A percentile compares a stretch with the other conserved stretches of the same genome.
These are phyloP conservation scores for Tolypocladium capitatum DNA, from an alignment of 2,329 filamentous ascomycete genomes.

Conservation along the genomic window DNA sequence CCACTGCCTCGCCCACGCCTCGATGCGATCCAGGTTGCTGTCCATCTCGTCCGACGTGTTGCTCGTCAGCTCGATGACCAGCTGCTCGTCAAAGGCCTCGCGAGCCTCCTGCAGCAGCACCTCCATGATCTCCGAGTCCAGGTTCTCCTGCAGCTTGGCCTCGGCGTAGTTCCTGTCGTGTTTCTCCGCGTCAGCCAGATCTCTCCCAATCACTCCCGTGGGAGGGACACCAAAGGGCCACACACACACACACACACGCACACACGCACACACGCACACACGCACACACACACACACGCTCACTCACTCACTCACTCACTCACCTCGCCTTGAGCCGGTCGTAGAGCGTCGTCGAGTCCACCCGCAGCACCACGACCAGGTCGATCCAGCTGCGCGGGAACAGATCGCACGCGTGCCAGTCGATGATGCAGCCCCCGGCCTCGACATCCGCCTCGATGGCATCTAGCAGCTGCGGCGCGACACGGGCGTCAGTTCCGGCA, in stretches of 20 bases:
- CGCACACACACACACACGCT: no score
- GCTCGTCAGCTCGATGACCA: slow-evolving; percentile 80
- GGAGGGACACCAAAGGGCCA: no score
- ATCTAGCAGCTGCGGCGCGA: slow-evolving; percentile 55
- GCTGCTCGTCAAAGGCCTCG: slow-evolving; percentile 73
- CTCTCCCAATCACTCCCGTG: no score
- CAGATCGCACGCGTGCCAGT: slow-evolving; percentile 96
- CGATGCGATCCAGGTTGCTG: slow-evolving; percentile 71
- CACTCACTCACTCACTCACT: no score
- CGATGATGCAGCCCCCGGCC: slow-evolving; percentile 74
- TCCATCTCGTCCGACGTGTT: slow-evolving; percentile 77
- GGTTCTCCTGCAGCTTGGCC: slow-evolving; percentile 84
- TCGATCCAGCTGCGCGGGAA: slow-evolving; percentile 93
- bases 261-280: no score
- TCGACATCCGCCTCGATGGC: slow-evolving; percentile 72
- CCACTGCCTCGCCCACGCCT: slow-evolving; percentile 74
- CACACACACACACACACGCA: no score
- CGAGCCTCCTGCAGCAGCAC: slow-evolving; percentile 81
- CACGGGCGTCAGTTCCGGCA: slow-evolving; percentile 3
- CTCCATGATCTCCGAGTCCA: slow-evolving; percentile 96
- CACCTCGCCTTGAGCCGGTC: slow-evolving; percentile 68
- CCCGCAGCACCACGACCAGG: slow-evolving; percentile 80
- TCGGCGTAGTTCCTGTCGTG: slow-evolving; percentile 64
- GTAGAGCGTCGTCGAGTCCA: slow-evolving; percentile 67
- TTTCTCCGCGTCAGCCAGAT: background rate